Base-by-base conservation (phyloP, 148 eudicot species). In the Spergularia marina region DNA sequence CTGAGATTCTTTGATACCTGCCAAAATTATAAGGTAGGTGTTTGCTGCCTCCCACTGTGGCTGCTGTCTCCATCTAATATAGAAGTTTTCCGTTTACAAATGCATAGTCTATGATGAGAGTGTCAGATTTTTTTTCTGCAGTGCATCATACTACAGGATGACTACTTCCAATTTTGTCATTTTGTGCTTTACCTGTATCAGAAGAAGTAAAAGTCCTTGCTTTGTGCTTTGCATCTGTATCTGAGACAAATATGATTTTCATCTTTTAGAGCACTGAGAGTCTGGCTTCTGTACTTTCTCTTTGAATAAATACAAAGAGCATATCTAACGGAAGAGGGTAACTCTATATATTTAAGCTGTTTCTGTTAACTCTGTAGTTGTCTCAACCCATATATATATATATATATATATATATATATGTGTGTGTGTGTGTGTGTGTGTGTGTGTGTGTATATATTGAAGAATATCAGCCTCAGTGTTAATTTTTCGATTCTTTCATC, bases 1-100 rank as follows among this genome's bases (percentile, higher is more conserved):
- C 80, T 96, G 81, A 87, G 99, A 83, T 96, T 96, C 79, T 91
- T 88, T 77, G 98, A 96, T 74, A 92, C 92, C 73, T 96, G 99
- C 82, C 94, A 92, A 83, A 96, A 84, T 80, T 96, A 96, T 79
- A 92, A 96, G 99, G 99, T 91, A 65, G 66, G 64, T 66, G 18
- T 40, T 30, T 23, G 58, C 58, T 77, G 64, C 14, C 61, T 77
- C 67, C 14, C 61, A 23, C 60, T 25, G 53, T 65, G 54, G 49
- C 7, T 5, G 40, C 53, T n/a, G 51, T 13, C 71, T 18, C 36
- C 34, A 21, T 49, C 49, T 49, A 68, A 20, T 40, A 7, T 18
- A 65, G 15, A 36, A 15, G 56, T 49, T 49, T 51, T 55, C 17
- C 39, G 17, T 47, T 68, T 51, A 11, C 49, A 10, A 55, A 68